Base-by-base conservation (phyloP, 2,329 filamentous ascomycete species). In the Chalara sp. region DNA sequence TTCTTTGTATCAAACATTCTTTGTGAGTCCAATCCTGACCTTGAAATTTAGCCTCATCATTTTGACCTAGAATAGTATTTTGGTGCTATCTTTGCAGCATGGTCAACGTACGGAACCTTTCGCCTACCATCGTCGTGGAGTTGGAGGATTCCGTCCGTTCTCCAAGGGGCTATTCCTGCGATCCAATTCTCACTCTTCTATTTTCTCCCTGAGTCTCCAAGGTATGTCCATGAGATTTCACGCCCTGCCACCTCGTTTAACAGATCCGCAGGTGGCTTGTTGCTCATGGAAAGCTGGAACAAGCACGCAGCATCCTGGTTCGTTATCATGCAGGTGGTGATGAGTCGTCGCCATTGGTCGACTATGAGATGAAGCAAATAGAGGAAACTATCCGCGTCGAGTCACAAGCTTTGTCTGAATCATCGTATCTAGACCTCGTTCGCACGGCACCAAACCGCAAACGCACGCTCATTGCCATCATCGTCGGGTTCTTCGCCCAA, bases 261-360 rank as follows among this genome's bases (percentile, higher is more conserved):
- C 21, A 21, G 21, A 21, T 21, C 21, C 21, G 21, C 4, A 12
- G 52, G 33, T 82, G 55, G 73, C 75, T 64, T 51, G 69, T 73
- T 12, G 63, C 67, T 6, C 73, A 74, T 44, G 76, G 74, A 41
- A 68, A 73, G 29, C 69, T 73, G 47, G 71, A 79, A 2, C 73
- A 80, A 52, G 78, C 78, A 4, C 67, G 74, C 1, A 63, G 63
- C 1, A 68, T 80, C 2, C 72, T 83, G 3, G 70, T 71, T n/a
- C 72, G 78, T 30, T 74, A 76, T 48, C 76, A 80, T 53, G 75
- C 72, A 39, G 71, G 72, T 33, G 75, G 74, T 13, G 69, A 78
- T 51, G 56, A 62, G 41, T 62, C 62, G 13, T 65, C 61, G 6
- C 47, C 71, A 6, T 65, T 71, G 29, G 73, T 78, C 3, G 69